Percentiles rank a stretch among this genome's conserved stretches.
These are phyloP conservation scores for Mortierella sp. DNA, from an alignment of 371 early-diverging fungal genomes.

Conservation along the genomic window DNA sequence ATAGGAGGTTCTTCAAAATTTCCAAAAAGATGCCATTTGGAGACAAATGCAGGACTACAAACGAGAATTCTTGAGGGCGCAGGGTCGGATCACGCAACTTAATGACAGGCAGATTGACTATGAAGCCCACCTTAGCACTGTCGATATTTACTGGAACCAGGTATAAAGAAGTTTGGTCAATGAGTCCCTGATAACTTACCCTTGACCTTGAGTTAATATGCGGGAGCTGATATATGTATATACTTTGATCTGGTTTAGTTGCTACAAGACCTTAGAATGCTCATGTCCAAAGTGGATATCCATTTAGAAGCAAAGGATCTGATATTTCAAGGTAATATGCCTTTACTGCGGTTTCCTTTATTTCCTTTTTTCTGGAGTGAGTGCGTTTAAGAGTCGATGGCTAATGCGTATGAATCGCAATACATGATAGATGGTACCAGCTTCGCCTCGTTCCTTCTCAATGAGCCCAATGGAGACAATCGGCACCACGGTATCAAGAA, in stretches of 20 bases:
- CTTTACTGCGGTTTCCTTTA: not conserved
- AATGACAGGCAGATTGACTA: conserved; percentile 59
- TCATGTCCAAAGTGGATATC: conserved; percentile 49
- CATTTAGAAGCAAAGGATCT: conserved; percentile 37
- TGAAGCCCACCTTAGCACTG: conserved; percentile 47
- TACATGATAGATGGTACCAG: conserved; percentile 21
- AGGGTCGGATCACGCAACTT: conserved; percentile 55
- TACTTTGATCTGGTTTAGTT: conserved; percentile 25
- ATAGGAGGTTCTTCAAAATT: conserved; percentile 55
- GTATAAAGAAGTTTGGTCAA: conserved; percentile 43
- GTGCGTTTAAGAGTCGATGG: not conserved
- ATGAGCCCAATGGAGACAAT: conserved; percentile 11
- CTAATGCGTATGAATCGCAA: not conserved
- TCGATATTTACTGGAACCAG: conserved; percentile 58
- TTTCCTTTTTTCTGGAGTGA: not conserved
- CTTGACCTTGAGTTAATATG: not conserved
- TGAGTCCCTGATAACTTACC: not conserved
- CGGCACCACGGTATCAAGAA: conserved; percentile 28
- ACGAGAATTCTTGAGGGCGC: conserved; percentile 64
- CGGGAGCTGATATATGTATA: not conserved
- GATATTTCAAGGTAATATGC: conserved; percentile 32
- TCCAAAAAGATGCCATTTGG: conserved; percentile 88
- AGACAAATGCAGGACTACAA: conserved; percentile 88
- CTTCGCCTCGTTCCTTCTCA: conserved; percentile 39
- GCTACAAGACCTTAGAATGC: conserved; percentile 49